Percentiles rank a stretch among this genome's conserved stretches.
Conservation (phyloP, 768 basidiomycete species). For the Galerina marginata region DNA sequence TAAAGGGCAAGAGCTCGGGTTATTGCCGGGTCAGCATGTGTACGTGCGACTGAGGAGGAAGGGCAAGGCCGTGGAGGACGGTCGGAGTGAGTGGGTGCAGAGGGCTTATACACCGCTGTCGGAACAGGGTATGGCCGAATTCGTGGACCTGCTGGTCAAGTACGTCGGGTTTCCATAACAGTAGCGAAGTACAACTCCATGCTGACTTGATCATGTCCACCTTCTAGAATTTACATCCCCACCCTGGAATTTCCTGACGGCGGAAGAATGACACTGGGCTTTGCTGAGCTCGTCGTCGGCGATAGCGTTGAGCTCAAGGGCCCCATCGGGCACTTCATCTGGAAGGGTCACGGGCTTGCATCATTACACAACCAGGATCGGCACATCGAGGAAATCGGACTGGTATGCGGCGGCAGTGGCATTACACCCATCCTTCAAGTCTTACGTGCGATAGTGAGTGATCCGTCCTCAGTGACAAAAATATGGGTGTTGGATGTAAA, state of each 20-base stretch:
- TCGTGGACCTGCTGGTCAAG: slow-evolving; percentile 61
- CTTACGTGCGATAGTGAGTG: slow-evolving; percentile 50
- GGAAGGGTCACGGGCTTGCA: slow-evolving; percentile 47
- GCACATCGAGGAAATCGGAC: slow-evolving; percentile 46
- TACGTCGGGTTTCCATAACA: slow-evolving; percentile 21
- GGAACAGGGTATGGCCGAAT: slow-evolving; percentile 42
- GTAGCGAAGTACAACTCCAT: not conserved
- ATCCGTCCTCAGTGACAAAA: slow-evolving; percentile 26
- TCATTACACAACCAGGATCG: slow-evolving; percentile 40
- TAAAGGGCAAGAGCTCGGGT: slow-evolving; percentile 49
- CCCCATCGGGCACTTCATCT: slow-evolving; percentile 61
- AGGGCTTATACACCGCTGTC: slow-evolving; percentile 69
- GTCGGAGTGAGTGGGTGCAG: slow-evolving; percentile 48
- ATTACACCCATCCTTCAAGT: slow-evolving; percentile 67
- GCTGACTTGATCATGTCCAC: not conserved
- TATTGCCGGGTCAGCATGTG: slow-evolving; percentile 66
- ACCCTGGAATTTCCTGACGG: slow-evolving; percentile 41
- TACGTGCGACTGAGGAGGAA: slow-evolving; percentile 54
- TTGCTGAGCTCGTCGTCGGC: slow-evolving; percentile 48
- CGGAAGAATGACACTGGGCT: slow-evolving; percentile 57
- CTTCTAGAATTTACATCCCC: slow-evolving; percentile 49
- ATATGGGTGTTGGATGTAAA: slow-evolving; percentile 58
- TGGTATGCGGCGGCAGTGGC: slow-evolving; percentile 65
- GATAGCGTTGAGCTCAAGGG: slow-evolving; percentile 63
- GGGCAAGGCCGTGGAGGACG: slow-evolving; percentile 22